A percentile compares a stretch with the other conserved stretches of the same genome.
phyloP scores from a whole-genome alignment of 176 grass and related monocot species.

The Oryza meridionalis region DNA sequence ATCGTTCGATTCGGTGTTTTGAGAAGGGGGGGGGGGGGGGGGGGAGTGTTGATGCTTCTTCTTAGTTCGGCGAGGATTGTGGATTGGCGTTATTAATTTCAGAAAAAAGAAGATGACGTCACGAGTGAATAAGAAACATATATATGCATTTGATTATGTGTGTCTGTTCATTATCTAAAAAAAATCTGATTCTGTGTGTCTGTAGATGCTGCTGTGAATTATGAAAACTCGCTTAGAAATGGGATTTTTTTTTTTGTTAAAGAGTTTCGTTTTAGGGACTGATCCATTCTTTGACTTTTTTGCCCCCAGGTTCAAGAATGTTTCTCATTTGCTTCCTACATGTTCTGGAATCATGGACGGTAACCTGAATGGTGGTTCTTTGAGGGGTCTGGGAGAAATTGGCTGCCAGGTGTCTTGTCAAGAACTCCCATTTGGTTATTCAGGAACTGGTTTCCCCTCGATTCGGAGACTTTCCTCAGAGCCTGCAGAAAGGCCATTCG shows the following conservation, averaged over 20 bases:
- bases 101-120: not conserved
- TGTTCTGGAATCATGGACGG: not conserved
- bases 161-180: no score
- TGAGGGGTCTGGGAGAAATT: conserved; percentile 3
- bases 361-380: conserved; percentile 23
- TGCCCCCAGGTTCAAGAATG: conserved; percentile 25
- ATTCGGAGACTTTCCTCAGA: conserved; percentile 31
- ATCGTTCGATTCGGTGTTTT: not conserved
- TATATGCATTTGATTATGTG: not conserved
- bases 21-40: no score
- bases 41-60: not conserved
- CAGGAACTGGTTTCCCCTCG: not conserved
- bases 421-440: not conserved
- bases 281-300: not conserved
- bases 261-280: not conserved
- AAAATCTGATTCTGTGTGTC: no score
- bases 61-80: not conserved
- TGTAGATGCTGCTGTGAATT: not conserved
- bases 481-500: not conserved
- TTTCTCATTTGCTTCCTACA: not conserved
- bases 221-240: not conserved
- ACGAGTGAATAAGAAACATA: not conserved
- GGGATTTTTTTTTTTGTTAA: not conserved
- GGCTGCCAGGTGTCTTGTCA: not conserved
- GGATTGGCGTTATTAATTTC: not conserved